Base-by-base conservation (phyloP, 2,329 filamentous ascomycete genomes). In the Colletotrichum acutatum region DNA sequence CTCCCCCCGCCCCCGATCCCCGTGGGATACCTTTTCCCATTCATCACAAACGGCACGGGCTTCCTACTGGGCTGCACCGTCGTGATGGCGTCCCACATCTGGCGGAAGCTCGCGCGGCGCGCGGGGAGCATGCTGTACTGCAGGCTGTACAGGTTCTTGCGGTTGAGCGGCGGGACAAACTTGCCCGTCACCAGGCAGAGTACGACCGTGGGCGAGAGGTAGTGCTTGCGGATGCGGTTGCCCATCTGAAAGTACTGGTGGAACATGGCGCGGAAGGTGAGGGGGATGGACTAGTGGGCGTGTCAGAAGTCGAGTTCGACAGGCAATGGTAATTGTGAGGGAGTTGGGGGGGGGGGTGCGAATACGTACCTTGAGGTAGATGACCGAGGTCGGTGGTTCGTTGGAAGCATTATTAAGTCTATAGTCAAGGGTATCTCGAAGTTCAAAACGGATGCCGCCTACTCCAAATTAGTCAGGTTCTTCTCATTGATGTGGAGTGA, bases 111-210 rank as follows among this genome's bases (percentile, higher is more conserved):
- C 0, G 94, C 93, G 57, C 97, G 87, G 66, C 90, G 90, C 8
- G 94, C 93, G 0, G 97, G 97, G 53, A 99, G 88, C 95, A 98
- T 98, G 84, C 95, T 97, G 83, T 99, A 99, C 84, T 99, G 97
- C 78, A 99, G 86, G 77, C 95, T 97, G 83, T 99, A 99, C 63
- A 99, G 87, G 79, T 97, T 97, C 80, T 95, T 96, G 65, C 97
- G 90, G 80, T 98, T 95, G 61, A 99, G 97, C 0, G 97, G 96
- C 14, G 96, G 97, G 1, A 98, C 95, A 76, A 98, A 98, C 74
- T 93, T 94, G 71, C 97, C 97, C 0, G 95, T 97, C 28, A 95
- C 86, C 2, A 99, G 91, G 78, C 95, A 97, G 52, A 98, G 88
- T 60, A 98, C 90, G 24, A 99, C 97, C 16, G 92, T 90, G 0